phyloP scores from a whole-genome alignment of 371 early-diverging fungal genomes.

The Syncephalastrum contaminatum region DNA sequence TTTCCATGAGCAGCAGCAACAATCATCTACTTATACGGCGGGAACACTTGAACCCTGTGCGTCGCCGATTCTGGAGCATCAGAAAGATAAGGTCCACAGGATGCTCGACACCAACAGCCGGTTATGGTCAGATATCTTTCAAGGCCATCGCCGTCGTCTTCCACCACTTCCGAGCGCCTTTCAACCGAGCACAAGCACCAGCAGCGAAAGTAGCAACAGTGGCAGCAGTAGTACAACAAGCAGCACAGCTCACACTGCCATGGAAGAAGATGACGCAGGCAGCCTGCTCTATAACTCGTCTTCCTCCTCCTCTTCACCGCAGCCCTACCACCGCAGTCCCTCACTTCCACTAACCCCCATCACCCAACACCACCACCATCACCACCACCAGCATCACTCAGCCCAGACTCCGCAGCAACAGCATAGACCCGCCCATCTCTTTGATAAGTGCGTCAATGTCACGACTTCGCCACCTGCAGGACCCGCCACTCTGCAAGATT shows the following conservation, averaged over 20 bases:
- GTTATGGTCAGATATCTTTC: slow-evolving; percentile 12
- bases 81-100: slow-evolving; percentile 12
- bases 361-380: slow-evolving; percentile 1
- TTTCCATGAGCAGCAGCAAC: slow-evolving; percentile 16
- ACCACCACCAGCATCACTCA: background rate
- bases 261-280: no score
- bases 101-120: slow-evolving; percentile 20
- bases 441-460: no score
- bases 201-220: background rate
- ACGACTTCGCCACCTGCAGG: background rate
- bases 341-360: slow-evolving; percentile 14
- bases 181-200: background rate
- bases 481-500: slow-evolving; percentile 10
- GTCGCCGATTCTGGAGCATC: slow-evolving; percentile 9
- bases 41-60: slow-evolving; percentile 7
- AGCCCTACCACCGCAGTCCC: slow-evolving; percentile 7
- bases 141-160: background rate
- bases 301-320: slow-evolving; percentile 4
- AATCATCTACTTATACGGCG: background rate
- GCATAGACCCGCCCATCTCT: no score
- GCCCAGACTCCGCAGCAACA: background rate
- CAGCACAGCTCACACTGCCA: background rate
- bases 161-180: background rate
- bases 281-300: slow-evolving; percentile 1
- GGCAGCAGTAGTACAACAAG: slow-evolving; percentile 1